A percentile compares a stretch with the other conserved stretches of the same genome.
phyloP scores from a whole-genome alignment of 345 rosid genomes.

The Acer campestre region DNA sequence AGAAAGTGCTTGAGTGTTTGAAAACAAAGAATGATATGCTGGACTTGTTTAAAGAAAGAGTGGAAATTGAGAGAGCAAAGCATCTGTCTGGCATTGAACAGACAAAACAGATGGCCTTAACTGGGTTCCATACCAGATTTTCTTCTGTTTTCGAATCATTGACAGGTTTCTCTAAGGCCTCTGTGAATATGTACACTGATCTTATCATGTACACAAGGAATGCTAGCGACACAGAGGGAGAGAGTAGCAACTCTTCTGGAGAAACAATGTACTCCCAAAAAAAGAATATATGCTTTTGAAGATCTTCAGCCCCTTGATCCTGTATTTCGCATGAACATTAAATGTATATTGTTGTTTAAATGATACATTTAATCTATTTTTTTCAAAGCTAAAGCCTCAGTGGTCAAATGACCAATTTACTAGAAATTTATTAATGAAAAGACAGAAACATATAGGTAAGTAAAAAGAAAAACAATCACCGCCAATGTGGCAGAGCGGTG shows the following conservation, averaged over 20 bases:
- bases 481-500: too few relatives aligned
- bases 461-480: too few relatives aligned
- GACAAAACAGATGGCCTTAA: slow-evolving; percentile 32
- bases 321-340: background rate
- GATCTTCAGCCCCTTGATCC: background rate
- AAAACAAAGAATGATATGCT: slow-evolving; percentile 30
- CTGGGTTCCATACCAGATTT: slow-evolving; percentile 44
- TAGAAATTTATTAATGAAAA: background rate
- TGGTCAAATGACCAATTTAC: too few relatives aligned
- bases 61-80: slow-evolving; percentile 40
- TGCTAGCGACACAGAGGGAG: slow-evolving; percentile 14
- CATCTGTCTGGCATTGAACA: slow-evolving; percentile 35
- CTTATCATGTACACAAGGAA: slow-evolving; percentile 28
- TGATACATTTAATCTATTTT: too few relatives aligned
- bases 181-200: slow-evolving; percentile 36
- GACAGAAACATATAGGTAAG: too few relatives aligned
- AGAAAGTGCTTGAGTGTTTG: slow-evolving; percentile 28
- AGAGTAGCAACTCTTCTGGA: slow-evolving; percentile 10
- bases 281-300: too few relatives aligned
- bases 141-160: slow-evolving; percentile 36
- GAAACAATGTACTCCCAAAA: too few relatives aligned
- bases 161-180: slow-evolving; percentile 38
- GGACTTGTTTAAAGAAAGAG: slow-evolving; percentile 30
- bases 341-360: background rate
- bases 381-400: background rate